phyloP scores from a whole-genome alignment of 441 rosid genomes.

The Populus tomentosa region DNA sequence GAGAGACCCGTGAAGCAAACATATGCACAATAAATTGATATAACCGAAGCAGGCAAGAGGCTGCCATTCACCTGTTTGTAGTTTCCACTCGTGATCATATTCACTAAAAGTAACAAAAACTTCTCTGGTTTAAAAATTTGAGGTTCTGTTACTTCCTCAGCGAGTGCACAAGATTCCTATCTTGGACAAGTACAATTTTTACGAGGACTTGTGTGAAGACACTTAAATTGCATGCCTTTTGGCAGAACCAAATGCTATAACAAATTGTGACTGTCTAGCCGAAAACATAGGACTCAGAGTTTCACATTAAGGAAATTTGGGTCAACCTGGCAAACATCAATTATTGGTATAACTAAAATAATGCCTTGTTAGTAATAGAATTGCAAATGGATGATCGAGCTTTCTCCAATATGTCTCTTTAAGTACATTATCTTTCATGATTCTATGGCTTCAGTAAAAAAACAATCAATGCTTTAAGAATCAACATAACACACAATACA shows the following conservation, averaged over 20 bases:
- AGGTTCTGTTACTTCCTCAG: background rate
- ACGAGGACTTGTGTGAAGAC: background rate
- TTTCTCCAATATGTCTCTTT: background rate
- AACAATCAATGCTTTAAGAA: background rate
- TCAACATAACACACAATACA: background rate
- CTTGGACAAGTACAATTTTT: background rate
- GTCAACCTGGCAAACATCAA: background rate
- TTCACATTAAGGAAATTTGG: background rate
- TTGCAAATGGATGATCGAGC: background rate
- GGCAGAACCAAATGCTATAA: background rate
- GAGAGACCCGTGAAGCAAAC: conserved; percentile 97
- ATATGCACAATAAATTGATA: conserved; percentile 89
- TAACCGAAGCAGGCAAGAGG: conserved; percentile 96
- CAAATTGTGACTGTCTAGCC: background rate
- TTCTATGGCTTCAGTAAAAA: background rate
- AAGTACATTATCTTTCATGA: background rate
- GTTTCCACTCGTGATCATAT: conserved; percentile 9
- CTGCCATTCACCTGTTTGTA: conserved; percentile 79
- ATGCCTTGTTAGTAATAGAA: background rate
- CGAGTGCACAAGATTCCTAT: background rate
- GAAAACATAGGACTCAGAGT: background rate
- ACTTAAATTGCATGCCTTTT: background rate
- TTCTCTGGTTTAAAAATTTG: background rate
- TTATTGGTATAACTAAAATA: background rate
- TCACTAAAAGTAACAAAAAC: too few relatives aligned